Conservation (phyloP, 257 asterid genomes). For the Osmanthus fragrans region DNA sequence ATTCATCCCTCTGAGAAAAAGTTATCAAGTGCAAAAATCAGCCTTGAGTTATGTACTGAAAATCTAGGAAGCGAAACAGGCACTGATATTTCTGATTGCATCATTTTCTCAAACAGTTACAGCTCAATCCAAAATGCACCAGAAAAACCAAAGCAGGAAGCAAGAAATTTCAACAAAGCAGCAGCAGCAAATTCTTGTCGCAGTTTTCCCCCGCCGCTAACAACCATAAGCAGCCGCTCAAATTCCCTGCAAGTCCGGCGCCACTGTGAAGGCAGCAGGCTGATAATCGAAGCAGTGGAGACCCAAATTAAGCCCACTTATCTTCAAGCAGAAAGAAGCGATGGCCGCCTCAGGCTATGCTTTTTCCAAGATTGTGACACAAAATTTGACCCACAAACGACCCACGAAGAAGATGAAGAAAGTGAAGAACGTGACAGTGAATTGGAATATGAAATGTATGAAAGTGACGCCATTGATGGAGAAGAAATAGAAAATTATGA, state of each 20-base stretch:
- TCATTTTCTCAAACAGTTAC: slow-evolving; percentile 36
- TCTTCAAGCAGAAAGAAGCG: slow-evolving; percentile 66
- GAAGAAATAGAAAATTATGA: not conserved
- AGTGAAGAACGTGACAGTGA: not conserved
- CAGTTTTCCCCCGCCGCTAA: slow-evolving; percentile 86
- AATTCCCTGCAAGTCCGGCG: slow-evolving; percentile 56
- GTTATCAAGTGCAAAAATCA: slow-evolving; percentile 40
- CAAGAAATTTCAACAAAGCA: slow-evolving; percentile 5
- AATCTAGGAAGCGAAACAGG: slow-evolving; percentile 82
- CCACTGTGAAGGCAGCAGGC: slow-evolving; percentile 67
- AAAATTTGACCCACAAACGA: no score
- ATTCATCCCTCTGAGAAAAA: slow-evolving; percentile 33
- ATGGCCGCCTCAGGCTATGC: slow-evolving; percentile 70
- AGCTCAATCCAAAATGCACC: not conserved
- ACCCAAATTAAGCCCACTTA: slow-evolving; percentile 45
- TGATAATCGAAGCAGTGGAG: slow-evolving; percentile 71
- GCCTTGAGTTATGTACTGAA: slow-evolving; percentile 79
- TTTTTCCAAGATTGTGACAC: slow-evolving; percentile 18
- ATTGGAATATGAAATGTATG: slow-evolving; percentile 19
- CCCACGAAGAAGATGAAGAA: slow-evolving; percentile 11
- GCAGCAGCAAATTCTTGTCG: slow-evolving; percentile 9
- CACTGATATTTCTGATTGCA: slow-evolving; percentile 43
- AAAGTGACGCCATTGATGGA: slow-evolving; percentile 20
- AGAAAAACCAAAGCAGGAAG: not conserved
- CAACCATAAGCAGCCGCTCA: slow-evolving; percentile 60